A percentile compares a stretch with the other conserved stretches of the same genome.
phyloP scores from a whole-genome alignment of 257 asterid species.

The Orobanche coerulescens region DNA sequence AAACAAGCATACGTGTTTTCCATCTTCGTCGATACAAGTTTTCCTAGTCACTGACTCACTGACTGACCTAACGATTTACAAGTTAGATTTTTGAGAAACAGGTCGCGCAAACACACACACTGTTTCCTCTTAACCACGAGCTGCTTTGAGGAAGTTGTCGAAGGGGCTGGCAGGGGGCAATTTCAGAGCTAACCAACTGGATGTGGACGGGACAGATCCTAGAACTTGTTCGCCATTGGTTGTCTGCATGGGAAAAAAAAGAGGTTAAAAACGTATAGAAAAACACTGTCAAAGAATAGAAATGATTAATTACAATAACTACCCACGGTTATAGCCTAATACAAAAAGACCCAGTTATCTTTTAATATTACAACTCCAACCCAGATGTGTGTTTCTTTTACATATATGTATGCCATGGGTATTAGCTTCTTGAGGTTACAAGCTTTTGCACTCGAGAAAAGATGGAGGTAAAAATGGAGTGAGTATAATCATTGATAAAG shows the following conservation, averaged over 20 bases:
- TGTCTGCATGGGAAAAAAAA: slow-evolving; percentile 30
- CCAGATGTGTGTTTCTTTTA: no score
- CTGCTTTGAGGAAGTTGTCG: slow-evolving; percentile 95
- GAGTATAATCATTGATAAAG: no score
- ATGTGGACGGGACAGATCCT: slow-evolving; percentile 28
- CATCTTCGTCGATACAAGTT: neutral
- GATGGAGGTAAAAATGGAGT: no score
- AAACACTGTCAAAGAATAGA: neutral
- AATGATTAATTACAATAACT: no score
- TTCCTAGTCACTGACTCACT: neutral
- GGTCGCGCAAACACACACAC: neutral
- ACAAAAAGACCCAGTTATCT: no score
- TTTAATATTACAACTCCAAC: no score
- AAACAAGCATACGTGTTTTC: no score
- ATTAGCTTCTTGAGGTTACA: no score
- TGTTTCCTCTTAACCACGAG: slow-evolving; percentile 50
- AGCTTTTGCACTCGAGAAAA: no score
- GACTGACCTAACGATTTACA: neutral
- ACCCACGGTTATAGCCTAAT: no score
- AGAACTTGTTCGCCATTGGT: slow-evolving; percentile 26
- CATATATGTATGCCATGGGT: neutral
- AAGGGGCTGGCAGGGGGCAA: slow-evolving; percentile 98
- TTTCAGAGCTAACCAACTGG: slow-evolving; percentile 69
- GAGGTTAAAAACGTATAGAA: neutral
- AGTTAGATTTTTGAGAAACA: neutral